Conservation (phyloP, 176 grass and related monocot species). For the maize (Zea mays) region Zm-B73-REFERENCE-NAM-5.0 NC_050099.1:233817001-233817500, state of each 20-base stretch:
- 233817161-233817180: slow-evolving; percentile 99
- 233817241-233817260: background rate
- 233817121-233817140: slow-evolving; percentile 60
- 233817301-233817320: slow-evolving; percentile 92
- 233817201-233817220: slow-evolving; percentile 30
- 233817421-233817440: background rate
- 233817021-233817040: slow-evolving; percentile 18
- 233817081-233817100: slow-evolving; percentile 20
- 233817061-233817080: slow-evolving; percentile 42
- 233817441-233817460: background rate
- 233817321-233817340: slow-evolving; percentile 79
- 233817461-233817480: background rate
- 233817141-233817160: slow-evolving; percentile 66
- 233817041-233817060: slow-evolving; percentile 43
- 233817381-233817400: slow-evolving; percentile 94
- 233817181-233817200: slow-evolving; percentile 95
- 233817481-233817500: background rate
- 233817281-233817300: slow-evolving; percentile 39
- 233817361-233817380: slow-evolving; percentile 72
- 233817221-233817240: background rate
- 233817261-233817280: background rate
- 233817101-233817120: slow-evolving; percentile 72
- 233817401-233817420: slow-evolving; percentile 98
- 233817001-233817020: slow-evolving; percentile 62
- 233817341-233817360: slow-evolving; percentile 80